Base-by-base conservation (phyloP, 2,329 filamentous ascomycete species). In the Sporothrix curviconia region DNA sequence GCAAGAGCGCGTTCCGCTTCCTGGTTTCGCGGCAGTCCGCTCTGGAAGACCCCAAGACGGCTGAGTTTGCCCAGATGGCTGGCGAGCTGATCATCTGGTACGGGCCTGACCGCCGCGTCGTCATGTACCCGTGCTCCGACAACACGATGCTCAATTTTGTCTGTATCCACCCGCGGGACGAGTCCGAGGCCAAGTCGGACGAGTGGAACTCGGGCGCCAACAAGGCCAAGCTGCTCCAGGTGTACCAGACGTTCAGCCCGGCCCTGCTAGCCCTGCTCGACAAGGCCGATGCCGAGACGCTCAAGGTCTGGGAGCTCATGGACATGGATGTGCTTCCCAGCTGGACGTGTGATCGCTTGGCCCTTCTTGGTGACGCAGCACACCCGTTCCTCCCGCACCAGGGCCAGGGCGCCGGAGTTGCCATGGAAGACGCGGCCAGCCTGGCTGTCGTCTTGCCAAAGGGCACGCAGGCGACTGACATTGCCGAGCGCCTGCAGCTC, bases 371-470 rank as follows among this genome's bases (percentile, higher is more conserved):
- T 0, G 85, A 89, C 65, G 83, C 85, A 0, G 85, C 83, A 0
- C 85, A 89, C 66, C 84, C 85, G 0, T 87, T 88, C 64, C 71
- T 84, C 0, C 85, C 84, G 14, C 78, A 69, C 43, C 81, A 83
- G 68, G 83, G 78, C 0, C 82, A 85, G 65, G 85, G 84, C 2
- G 85, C 78, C 8, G 83, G 71, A 0, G 74, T 81, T 57, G 85
- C 86, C 0, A 86, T 89, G 43, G 85, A 89, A 65, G 86, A 89
- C 60, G 84, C 79, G 0, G 80, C 78, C 0, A 77, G 83, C 0
- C 66, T 89, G 0, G 77, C 75, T 0, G 77, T 79, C 1, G 72
- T 89, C 7, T 70, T 89, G 0, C 76, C 78, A 0, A 61, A 63
- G 0, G 77, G 76, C 0, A 78, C 78, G 0, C 57, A 65, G 0